Percentiles rank a stretch among this genome's conserved stretches.
These are phyloP conservation scores for Pascua sp. DNA, from an alignment of 1,284 basidiomycete species.

Conservation along the genomic window DNA sequence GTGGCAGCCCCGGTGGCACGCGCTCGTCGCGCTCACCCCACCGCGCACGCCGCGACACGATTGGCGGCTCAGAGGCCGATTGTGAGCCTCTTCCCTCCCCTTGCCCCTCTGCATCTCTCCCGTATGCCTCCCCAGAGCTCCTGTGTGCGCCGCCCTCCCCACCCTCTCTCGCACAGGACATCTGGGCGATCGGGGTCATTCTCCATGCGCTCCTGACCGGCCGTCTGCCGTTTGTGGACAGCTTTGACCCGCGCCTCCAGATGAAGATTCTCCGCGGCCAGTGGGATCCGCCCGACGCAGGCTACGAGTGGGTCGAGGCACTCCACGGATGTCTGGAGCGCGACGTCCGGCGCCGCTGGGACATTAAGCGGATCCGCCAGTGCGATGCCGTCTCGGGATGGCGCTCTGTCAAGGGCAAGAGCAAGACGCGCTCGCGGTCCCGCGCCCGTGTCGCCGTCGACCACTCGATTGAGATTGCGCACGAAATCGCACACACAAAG, in stretches of 20 bases:
- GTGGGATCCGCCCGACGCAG: conserved; percentile 56
- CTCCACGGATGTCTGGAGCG: conserved; percentile 70
- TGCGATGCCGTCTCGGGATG: conserved; percentile 76
- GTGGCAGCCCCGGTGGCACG: not conserved
- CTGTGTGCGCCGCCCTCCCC: conserved; percentile 52
- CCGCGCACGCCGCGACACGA: conserved; percentile 9
- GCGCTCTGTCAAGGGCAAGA: conserved; percentile 52
- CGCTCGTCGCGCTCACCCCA: conserved; percentile 6
- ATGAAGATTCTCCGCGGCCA: conserved; percentile 83
- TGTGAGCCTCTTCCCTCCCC: conserved; percentile 4
- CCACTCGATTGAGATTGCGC: not conserved
- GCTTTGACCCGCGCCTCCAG: conserved; percentile 81
- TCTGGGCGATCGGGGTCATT: conserved; percentile 88
- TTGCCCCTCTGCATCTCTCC: conserved; percentile 78
- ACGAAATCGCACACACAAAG: not conserved
- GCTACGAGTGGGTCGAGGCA: conserved; percentile 66
- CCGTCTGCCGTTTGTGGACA: conserved; percentile 74
- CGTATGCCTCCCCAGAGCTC: conserved; percentile 83
- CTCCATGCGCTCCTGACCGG: conserved; percentile 78
- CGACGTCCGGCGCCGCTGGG: conserved; percentile 63
- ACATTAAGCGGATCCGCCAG: conserved; percentile 67
- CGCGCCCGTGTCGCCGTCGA: conserved; percentile 10
- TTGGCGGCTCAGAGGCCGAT: not conserved
- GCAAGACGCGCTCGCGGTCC: conserved; percentile 28
- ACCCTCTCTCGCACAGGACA: conserved; percentile 65